Evolutionary conservation across 306 rosid genomes (phyloP).

Genomic region (Vigna nakashimae): DNA sequence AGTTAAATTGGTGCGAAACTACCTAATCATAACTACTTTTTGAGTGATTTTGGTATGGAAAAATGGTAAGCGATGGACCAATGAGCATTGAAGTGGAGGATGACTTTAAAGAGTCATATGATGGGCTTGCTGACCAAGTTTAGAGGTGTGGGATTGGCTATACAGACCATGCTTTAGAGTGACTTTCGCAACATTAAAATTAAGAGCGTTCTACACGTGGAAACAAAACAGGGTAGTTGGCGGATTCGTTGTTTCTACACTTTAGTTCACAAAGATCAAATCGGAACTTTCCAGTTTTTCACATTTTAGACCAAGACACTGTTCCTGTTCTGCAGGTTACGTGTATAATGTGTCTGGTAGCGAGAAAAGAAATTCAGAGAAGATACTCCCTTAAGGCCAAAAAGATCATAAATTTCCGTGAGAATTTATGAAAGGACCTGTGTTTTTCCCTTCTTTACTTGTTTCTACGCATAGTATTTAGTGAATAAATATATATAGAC

Average conservation of each 20-base stretch:
- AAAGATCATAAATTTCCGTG: too few relatives aligned
- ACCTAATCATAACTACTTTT: slow-evolving; percentile 50
- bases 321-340: neutral
- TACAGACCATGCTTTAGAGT: slow-evolving; percentile 12
- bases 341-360: neutral
- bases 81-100: slow-evolving; percentile 38
- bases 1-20: slow-evolving; percentile 33
- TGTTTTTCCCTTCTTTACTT: neutral
- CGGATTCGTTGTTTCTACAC: too few relatives aligned
- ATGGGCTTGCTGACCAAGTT: slow-evolving; percentile 50
- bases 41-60: slow-evolving; percentile 39
- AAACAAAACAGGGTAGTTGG: slow-evolving; percentile 28
- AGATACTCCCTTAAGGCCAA: neutral
- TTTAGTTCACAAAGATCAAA: slow-evolving; percentile 2
- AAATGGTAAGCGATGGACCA: slow-evolving; percentile 28
- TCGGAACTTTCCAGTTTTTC: neutral
- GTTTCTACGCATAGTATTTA: slow-evolving; percentile 7
- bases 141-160: slow-evolving; percentile 38
- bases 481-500: neutral
- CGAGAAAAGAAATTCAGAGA: neutral
- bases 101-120: slow-evolving; percentile 31
- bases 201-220: slow-evolving; percentile 16
- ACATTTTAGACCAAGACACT: too few relatives aligned
- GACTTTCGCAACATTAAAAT: slow-evolving; percentile 30
- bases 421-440: neutral